A percentile compares a stretch with the other conserved stretches of the same genome.
phyloP scores from a whole-genome alignment of 768 basidiomycete genomes.

The Lactarius hatsudake region DNA sequence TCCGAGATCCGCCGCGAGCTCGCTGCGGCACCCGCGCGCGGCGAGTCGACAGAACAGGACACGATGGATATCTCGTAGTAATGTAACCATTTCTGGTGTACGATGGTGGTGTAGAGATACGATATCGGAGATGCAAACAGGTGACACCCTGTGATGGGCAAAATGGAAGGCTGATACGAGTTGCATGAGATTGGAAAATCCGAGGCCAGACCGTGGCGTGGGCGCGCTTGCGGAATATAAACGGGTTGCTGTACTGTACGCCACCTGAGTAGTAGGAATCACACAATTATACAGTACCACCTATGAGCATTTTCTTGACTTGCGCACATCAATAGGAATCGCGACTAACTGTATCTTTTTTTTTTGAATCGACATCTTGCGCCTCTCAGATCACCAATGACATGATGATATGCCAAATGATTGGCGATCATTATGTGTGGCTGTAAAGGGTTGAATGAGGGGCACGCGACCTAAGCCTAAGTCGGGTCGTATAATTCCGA shows the following conservation, averaged over 20 bases:
- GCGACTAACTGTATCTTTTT: too few species aligned
- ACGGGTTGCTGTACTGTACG: too few species aligned
- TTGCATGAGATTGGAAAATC: not conserved
- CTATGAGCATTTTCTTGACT: too few species aligned
- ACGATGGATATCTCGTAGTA: conserved; percentile 48
- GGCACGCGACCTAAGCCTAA: not conserved
- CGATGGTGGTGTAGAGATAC: not conserved
- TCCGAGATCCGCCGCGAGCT: conserved; percentile 89
- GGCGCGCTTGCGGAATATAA: too few species aligned
- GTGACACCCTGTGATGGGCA: not conserved
- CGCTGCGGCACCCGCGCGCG: conserved; percentile 81
- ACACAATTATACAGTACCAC: too few species aligned
- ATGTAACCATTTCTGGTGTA: not conserved
- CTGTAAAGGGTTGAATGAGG: not conserved
- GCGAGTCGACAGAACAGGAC: conserved; percentile 58
- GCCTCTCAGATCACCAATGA: not conserved
- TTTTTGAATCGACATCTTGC: not conserved
- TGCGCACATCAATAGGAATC: too few species aligned
- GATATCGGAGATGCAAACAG: not conserved
- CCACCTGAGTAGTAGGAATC: too few species aligned
- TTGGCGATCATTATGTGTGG: not conserved
- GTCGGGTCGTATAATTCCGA: too few species aligned
- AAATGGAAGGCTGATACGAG: not conserved
- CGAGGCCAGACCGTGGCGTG: not conserved
- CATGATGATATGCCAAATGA: not conserved